These are phyloP conservation scores for Prunus kanzakura DNA, from an alignment of 306 rosid genomes.

Conservation along the genomic window DNA sequence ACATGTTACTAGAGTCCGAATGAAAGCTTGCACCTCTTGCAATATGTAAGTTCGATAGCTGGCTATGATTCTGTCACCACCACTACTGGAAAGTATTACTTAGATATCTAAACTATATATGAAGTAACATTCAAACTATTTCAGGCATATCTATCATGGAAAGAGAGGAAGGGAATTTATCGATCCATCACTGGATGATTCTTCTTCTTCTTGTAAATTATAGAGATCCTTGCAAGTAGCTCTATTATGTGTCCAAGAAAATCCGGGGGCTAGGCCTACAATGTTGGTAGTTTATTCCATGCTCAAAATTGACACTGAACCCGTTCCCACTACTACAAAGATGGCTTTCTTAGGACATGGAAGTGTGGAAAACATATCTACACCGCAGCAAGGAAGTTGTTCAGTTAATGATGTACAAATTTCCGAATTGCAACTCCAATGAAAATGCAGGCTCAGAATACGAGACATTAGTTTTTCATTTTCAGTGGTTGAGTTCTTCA, in stretches of 20 bases:
- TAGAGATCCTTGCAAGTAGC: constrained; percentile 66
- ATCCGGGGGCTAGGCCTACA: constrained; percentile 53
- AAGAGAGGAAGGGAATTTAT: constrained; percentile 43
- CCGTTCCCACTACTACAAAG: constrained; percentile 32
- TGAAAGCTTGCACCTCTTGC: constrained; percentile 47
- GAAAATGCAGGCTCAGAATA: too few species aligned
- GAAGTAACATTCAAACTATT: not conserved
- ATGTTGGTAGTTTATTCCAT: constrained; percentile 55
- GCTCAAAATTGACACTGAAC: constrained; percentile 28
- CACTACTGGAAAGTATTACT: not conserved
- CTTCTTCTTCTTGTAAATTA: constrained; percentile 37
- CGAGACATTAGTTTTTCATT: too few species aligned
- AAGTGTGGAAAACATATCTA: not conserved
- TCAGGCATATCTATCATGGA: constrained; percentile 61
- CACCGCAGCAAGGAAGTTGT: constrained; percentile 1
- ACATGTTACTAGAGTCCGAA: constrained; percentile 36
- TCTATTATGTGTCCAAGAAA: constrained; percentile 59
- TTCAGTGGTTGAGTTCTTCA: too few species aligned
- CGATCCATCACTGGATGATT: constrained; percentile 50
- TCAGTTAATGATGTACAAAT: constrained; percentile 44
- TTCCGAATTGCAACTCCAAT: too few species aligned
- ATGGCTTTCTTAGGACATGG: constrained; percentile 38
- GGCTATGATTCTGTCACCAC: not conserved
- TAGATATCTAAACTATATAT: not conserved
- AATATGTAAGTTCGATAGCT: constrained; percentile 37